A percentile compares a stretch with the other conserved stretches of the same genome.
phyloP scores from a whole-genome alignment of 2,329 filamentous ascomycete genomes.

The Aspergillus sp. region DNA sequence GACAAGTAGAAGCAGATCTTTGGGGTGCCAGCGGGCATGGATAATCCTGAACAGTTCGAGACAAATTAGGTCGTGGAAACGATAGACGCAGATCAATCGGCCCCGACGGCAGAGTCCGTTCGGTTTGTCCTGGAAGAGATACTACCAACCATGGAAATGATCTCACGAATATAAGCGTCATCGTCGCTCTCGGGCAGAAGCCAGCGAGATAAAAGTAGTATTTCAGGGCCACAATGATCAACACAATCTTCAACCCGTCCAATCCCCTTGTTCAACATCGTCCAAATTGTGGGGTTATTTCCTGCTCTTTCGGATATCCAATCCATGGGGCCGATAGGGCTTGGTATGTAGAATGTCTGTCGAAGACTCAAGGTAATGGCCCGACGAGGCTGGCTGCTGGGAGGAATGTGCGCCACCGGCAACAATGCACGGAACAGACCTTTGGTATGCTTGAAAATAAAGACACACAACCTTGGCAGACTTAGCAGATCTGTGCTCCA shows the following conservation, averaged over 20 bases:
- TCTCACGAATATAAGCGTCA: slow-evolving; percentile 37
- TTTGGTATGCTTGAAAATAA: slow-evolving; percentile 23
- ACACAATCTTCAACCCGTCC: slow-evolving; percentile 6
- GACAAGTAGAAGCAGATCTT: slow-evolving; percentile 24
- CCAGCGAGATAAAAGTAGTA: slow-evolving; percentile 15
- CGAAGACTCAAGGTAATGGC: slow-evolving; percentile 14
- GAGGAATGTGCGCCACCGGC: slow-evolving; percentile 33
- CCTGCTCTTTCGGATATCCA: slow-evolving; percentile 12
- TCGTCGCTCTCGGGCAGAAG: slow-evolving; percentile 23
- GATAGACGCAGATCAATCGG: slow-evolving; percentile 11
- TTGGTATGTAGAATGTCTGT: slow-evolving; percentile 26
- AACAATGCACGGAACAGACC: slow-evolving; percentile 32
- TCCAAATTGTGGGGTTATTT: slow-evolving; percentile 14
- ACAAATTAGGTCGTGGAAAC: slow-evolving; percentile 1
- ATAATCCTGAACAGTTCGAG: slow-evolving; percentile 2
- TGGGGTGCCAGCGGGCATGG: slow-evolving; percentile 14
- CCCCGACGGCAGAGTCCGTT: slow-evolving; percentile 10
- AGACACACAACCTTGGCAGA: slow-evolving; percentile 4
- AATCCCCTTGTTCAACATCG: slow-evolving; percentile 15
- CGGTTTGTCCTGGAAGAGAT: slow-evolving; percentile 1
- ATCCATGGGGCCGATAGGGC: slow-evolving; percentile 18
- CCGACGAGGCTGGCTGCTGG: slow-evolving; percentile 28
- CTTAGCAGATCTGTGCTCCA: neutral
- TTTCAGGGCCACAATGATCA: slow-evolving; percentile 9
- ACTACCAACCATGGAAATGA: slow-evolving; percentile 4